phyloP scores from a whole-genome alignment of 2,329 filamentous ascomycete species.

The Talaromyces amestolkiae region DNA sequence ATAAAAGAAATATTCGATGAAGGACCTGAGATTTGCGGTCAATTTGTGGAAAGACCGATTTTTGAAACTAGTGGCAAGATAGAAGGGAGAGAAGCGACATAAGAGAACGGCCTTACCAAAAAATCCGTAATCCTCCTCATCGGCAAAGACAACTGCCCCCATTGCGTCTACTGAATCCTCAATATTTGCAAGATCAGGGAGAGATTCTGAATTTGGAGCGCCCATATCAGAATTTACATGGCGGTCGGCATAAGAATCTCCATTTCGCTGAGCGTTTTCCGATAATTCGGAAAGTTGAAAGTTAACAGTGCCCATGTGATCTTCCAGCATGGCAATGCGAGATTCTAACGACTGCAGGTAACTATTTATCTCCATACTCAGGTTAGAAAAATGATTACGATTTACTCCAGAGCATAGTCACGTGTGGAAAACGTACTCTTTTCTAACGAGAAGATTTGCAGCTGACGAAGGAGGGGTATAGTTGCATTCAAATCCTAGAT shows the following conservation, averaged over 20 bases:
- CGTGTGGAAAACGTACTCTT: conserved; percentile 30
- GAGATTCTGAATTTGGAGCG: not conserved
- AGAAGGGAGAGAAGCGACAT: not conserved
- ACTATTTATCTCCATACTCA: not conserved
- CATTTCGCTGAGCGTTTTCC: not conserved
- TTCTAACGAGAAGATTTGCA: conserved; percentile 42
- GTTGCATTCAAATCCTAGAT: conserved; percentile 45
- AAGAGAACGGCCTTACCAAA: conserved; percentile 26
- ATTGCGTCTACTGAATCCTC: conserved; percentile 31
- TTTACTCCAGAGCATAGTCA: not conserved
- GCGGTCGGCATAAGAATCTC: not conserved
- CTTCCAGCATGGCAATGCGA: conserved; percentile 30
- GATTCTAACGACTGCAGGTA: conserved; percentile 29
- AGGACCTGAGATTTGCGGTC: conserved; percentile 27
- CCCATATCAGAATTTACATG: not conserved
- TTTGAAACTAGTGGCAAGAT: not conserved
- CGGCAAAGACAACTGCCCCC: conserved; percentile 30
- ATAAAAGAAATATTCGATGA: conserved; percentile 46
- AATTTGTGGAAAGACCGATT: not conserved
- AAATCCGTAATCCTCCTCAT: conserved; percentile 36
- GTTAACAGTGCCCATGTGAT: conserved; percentile 21
- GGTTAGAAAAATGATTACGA: not conserved
- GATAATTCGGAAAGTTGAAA: not conserved
- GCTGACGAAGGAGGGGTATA: conserved; percentile 40
- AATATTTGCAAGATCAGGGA: not conserved